Evolutionary conservation across 768 basidiomycete genomes (phyloP), one percentile per base, ranked within the genome.

Genomic region (Boletus rufocinnamomeus): DNA sequence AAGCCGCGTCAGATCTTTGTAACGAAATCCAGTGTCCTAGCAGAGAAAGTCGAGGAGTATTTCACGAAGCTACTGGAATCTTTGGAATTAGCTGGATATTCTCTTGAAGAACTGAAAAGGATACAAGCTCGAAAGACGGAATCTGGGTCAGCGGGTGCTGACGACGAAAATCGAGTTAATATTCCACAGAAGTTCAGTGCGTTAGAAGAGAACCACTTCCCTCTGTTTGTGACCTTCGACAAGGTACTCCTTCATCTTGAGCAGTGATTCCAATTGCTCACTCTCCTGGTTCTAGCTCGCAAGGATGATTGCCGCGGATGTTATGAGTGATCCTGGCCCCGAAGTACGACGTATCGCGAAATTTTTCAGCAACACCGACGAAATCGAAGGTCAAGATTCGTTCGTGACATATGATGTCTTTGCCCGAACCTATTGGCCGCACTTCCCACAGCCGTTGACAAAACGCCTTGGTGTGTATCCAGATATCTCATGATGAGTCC

Each of bases 1-100:
- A 83, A 80, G 63, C 84, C 85, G 4, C 79, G 87, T 13, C 89
- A 91, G 63, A 68, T 91, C 16, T 91, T 91, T 59, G 82, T 91
- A 2, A 90, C 89, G 0, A 84, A 88, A 64, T 90, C 88, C 2
- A 79, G 77, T n/a, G 76, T 84, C 17, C 78, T 91, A 3, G 86
- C 86, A 0, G 74, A 73, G n/a, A 88, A 87, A 60, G 89, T 91
- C n/a, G 78, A 86, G 60, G 83, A 86, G 44, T 84, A 87, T 65
- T 91, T 85, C 63, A 54, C 61, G 5, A 82, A 82, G 61, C 70
- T 89, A 19, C 62, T 80, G 11, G 71, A 76, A 10, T 82, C 84
- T 0, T 68, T 84, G 34, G 60, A 68, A 3, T 65, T 76, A 3
- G 75, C 75, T 11, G 67, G 72, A 3, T 69, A 74, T 46, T 68